Evolutionary conservation across 495 filamentous ascomycete genomes (phyloP), one percentile per base, ranked within the genome.

Genomic region (Geoglossum glabrum): DNA sequence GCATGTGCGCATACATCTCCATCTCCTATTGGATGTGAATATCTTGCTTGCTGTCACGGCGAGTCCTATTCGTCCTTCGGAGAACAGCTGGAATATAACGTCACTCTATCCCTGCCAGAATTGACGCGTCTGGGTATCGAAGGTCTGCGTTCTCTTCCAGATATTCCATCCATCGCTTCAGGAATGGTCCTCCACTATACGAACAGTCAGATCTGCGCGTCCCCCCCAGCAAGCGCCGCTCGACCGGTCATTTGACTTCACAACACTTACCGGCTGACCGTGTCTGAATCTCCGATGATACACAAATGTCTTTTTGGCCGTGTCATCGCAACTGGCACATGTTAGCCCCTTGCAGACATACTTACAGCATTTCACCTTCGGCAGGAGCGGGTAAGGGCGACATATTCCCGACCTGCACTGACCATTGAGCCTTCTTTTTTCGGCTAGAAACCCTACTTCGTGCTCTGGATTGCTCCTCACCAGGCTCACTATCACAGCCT

Each of bases 361-460:
- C 11, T 34, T 34, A 34, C 30, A 43, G 7, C 56, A 60, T 64
- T 62, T 62, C 55, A 57, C 55, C n/a, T n/a, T n/a, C n/a, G n/a
- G n/a, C n/a, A n/a, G n/a, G n/a, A n/a, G n/a, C n/a, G n/a, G n/a
- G n/a, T n/a, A n/a, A n/a, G n/a, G n/a, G n/a, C n/a, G n/a, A n/a
- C n/a, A n/a, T n/a, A n/a, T n/a, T n/a, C n/a, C n/a, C 11, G 34
- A 23, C 19, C 17, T 15, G 11, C 11, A 71, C 77, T 70, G 65
- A 90, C 87, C 92, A 68, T 99, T 99, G 60, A 97, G 68, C 54
- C 92, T 76, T 54, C 92, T 74, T 71, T 88, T 90, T 72, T 99
- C 92, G n/a, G 79, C 86, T 54, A 99, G 71, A 65, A 99, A 98
- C 15, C 92, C 92, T 11, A 95, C 88, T 69, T 96, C 89, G 27